Evolutionary conservation across 2,329 filamentous ascomycete species (phyloP).

Genomic region (Lachnellula subtilissima): DNA sequence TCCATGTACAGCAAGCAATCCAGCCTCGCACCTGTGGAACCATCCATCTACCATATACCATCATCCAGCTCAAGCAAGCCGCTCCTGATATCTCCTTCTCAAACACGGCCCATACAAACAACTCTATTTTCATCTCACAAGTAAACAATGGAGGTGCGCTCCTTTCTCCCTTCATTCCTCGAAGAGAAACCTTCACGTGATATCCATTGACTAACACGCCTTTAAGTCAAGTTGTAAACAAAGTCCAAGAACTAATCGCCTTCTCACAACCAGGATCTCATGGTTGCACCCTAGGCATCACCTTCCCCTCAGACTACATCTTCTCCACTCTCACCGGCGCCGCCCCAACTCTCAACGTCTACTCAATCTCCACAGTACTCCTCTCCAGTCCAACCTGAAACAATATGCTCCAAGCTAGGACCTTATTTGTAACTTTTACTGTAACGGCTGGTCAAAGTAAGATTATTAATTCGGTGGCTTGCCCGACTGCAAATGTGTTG

Average conservation of each 20-base stretch:
- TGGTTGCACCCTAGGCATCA: not conserved
- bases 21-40: not conserved
- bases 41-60: not conserved
- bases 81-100: not conserved
- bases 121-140: not conserved
- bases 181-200: no score
- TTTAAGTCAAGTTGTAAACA: not conserved
- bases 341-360: slow-evolving; percentile 7
- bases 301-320: not conserved
- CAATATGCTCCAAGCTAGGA: no score
- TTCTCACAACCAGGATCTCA: not conserved
- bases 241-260: not conserved
- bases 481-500: slow-evolving; percentile 4
- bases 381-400: no score
- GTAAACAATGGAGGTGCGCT: not conserved
- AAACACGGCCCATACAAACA: not conserved
- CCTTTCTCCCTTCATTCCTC: not conserved
- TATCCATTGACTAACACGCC: not conserved
- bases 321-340: not conserved
- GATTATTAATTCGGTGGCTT: slow-evolving; percentile 4
- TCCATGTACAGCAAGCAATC: not conserved
- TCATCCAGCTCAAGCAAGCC: not conserved
- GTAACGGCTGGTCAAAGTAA: not conserved
- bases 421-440: no score
- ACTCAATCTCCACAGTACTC: not conserved